Base-by-base conservation (phyloP, 257 asterid species). In the Solanum okadae region DNA sequence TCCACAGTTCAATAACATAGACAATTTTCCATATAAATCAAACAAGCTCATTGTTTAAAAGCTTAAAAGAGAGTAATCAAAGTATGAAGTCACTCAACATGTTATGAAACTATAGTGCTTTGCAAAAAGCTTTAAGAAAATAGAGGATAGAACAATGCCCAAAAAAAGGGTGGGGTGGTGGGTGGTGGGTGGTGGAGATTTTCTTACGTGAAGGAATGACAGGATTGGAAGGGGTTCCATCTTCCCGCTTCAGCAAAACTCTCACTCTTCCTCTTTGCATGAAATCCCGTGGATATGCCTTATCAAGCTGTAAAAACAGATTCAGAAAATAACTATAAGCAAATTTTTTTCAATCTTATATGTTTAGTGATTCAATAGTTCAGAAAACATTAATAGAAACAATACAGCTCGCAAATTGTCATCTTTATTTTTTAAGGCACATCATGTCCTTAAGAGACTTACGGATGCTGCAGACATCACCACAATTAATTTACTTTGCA, bases 211-310 rank as follows among this genome's bases (percentile, higher is more conserved):
- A 93, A 83, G 98, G 81, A 90, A 97, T 91, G 52, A 93, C 93
- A 13, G 98, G 98, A 89, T 97, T 97, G 91, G 31, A 92, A 27
- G 92, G 91, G 89, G 91, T 93, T 83, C 98, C 99, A 88, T 97
- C 98, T 86, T 94, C 99, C 90, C 87, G 93, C 91, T 95, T 97
- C 93, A 96, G 90, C 93, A 92, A 75, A 91, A 95, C 93, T 93
- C 99, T 94, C 84, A 97, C 98, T 90, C 99, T 94, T 90, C 99
- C 99, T 83, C 96, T 90, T 94, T 97, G 98, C 98, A 96, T 95
- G 92, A 94, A 97, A 94, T 97, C 99, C 85, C 99, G 93, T 0
- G 99, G 99, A 92, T 97, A 97, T 14, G 98, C 98, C 96, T 97
- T 97, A 83, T 96, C 99, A 23, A 89, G 90, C 99, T 97, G 89